phyloP scores from a whole-genome alignment of 139 green algal genomes.

The Chlorella vulgaris region DNA sequence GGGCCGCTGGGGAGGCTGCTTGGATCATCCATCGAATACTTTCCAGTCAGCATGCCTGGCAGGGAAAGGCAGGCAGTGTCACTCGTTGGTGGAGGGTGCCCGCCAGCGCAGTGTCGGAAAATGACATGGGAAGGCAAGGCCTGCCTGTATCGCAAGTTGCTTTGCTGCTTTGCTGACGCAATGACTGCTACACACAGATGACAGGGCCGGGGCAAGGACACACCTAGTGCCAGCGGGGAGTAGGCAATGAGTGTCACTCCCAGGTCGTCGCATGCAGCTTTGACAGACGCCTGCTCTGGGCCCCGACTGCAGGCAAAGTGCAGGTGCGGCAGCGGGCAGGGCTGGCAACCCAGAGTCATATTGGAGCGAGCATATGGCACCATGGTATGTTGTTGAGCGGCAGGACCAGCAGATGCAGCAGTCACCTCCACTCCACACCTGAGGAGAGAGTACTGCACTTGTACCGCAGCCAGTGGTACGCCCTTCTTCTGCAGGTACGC shows the following conservation, averaged over 20 bases:
- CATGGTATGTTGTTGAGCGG: neutral
- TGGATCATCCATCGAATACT: conserved; percentile 62
- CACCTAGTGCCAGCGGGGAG: conserved; percentile 86
- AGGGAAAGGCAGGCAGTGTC: neutral
- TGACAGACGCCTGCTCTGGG: conserved; percentile 62
- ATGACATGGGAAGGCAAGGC: no score
- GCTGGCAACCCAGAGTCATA: neutral
- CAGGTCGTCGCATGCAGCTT: conserved; percentile 82
- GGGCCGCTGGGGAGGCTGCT: conserved; percentile 69
- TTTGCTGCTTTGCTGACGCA: no score
- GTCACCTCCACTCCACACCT: conserved; percentile 47
- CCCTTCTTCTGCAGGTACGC: conserved; percentile 68
- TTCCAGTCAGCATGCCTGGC: conserved; percentile 72
- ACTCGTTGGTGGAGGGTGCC: no score
- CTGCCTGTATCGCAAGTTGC: no score
- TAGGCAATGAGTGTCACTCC: conserved; percentile 93
- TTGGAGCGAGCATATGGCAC: neutral
- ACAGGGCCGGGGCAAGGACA: conserved; percentile 65
- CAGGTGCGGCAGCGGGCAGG: no score
- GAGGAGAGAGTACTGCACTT: conserved; percentile 93
- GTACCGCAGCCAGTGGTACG: conserved; percentile 84
- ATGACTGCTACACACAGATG: no score
- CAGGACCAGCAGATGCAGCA: neutral
- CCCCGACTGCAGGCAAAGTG: conserved; percentile 10
- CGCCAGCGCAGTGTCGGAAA: no score